These are phyloP conservation scores for Chernovozyma aurita DNA, from an alignment of 1,139 yeast species.

Conservation along the genomic window DNA sequence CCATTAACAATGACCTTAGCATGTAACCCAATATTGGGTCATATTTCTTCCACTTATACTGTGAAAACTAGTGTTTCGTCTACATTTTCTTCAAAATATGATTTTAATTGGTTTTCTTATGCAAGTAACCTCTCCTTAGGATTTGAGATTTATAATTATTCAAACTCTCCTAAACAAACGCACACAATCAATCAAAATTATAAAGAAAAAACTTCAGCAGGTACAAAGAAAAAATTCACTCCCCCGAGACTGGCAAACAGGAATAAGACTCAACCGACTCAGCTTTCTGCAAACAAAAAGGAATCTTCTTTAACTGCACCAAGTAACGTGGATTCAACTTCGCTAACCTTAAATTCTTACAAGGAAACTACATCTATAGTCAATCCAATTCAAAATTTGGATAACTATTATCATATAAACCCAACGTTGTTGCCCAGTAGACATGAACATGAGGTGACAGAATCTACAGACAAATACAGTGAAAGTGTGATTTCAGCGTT, in stretches of 20 bases:
- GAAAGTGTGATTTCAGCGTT: constrained; percentile 50
- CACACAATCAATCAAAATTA: not conserved
- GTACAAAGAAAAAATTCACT: not conserved
- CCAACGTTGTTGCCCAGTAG: constrained; percentile 19
- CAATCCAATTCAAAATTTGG: constrained; percentile 21
- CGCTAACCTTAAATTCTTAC: constrained; percentile 1
- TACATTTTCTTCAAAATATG: constrained; percentile 80
- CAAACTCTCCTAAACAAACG: constrained; percentile 11
- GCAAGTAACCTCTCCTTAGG: constrained; percentile 86
- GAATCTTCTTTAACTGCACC: not conserved
- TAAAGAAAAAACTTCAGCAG: not conserved
- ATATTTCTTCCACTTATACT: constrained; percentile 82
- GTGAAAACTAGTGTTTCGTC: constrained; percentile 75
- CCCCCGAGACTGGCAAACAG: not conserved
- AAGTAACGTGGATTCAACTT: not conserved
- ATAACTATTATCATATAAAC: constrained; percentile 23
- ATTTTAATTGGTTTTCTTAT: constrained; percentile 86
- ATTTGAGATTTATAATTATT: constrained; percentile 67
- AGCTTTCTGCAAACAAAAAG: not conserved
- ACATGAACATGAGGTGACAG: constrained; percentile 4
- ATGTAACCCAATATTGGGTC: constrained; percentile 88
- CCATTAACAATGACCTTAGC: constrained; percentile 88
- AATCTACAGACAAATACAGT: constrained; percentile 12
- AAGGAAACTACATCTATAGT: constrained; percentile 6
- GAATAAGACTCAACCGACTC: not conserved